Percentiles rank a stretch among this genome's conserved stretches.
phyloP scores from a whole-genome alignment of 306 rosid genomes.

The Trifolium dubium region DNA sequence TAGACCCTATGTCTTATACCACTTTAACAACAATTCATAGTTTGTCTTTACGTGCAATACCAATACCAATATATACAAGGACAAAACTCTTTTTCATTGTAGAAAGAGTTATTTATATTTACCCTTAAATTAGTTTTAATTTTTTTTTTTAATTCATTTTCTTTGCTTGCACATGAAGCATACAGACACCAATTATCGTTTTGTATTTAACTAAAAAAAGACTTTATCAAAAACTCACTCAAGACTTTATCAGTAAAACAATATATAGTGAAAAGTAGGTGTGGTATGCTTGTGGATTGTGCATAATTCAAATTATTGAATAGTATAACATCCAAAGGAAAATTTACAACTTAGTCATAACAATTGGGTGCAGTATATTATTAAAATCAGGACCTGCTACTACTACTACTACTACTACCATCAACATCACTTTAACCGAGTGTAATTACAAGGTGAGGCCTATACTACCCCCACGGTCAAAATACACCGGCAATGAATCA shows the following conservation, averaged over 20 bases:
- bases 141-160: too few relatives aligned
- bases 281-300: background rate
- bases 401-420: background rate
- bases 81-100: too few relatives aligned
- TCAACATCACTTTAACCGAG: background rate
- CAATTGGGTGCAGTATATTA: background rate
- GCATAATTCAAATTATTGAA: background rate
- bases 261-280: too few relatives aligned
- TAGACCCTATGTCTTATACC: too few relatives aligned
- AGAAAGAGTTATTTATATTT: too few relatives aligned
- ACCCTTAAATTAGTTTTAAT: too few relatives aligned
- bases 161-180: too few relatives aligned
- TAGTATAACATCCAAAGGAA: background rate
- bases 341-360: background rate
- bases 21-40: too few relatives aligned
- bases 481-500: conserved; percentile 16
- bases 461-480: background rate
- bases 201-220: too few relatives aligned
- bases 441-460: background rate
- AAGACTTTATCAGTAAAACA: background rate
- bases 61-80: too few relatives aligned
- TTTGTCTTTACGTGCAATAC: too few relatives aligned
- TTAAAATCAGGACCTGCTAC: conserved; percentile 17
- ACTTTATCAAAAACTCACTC: background rate
- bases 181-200: too few relatives aligned